Percentiles rank a stretch among this genome's conserved stretches.
Conservation (phyloP, 495 filamentous ascomycete species). For the Lophiotrema nucula region DNA sequence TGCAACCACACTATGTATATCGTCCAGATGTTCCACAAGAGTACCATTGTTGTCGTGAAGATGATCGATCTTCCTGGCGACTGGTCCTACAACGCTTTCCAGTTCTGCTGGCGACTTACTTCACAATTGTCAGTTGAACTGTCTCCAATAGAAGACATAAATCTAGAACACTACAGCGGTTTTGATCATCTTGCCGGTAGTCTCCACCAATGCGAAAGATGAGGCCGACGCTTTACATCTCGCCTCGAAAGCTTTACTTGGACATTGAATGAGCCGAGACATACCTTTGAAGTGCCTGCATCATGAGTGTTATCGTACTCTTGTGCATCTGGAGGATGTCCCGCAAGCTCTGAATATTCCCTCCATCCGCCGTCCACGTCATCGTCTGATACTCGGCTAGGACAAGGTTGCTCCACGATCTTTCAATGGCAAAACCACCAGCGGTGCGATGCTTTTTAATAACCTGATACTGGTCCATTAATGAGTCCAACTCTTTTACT, state of each 20-base stretch:
- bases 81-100: constrained; percentile 37
- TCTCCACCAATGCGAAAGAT: too few relatives aligned
- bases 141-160: too few relatives aligned
- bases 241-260: too few relatives aligned
- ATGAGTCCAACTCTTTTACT: constrained; percentile 41
- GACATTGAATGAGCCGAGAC: too few relatives aligned
- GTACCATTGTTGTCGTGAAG: constrained; percentile 38
- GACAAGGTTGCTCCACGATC: constrained; percentile 41
- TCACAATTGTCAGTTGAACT: constrained; percentile 5
- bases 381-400: constrained; percentile 40
- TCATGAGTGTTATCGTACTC: constrained; percentile 39
- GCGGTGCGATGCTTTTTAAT: constrained; percentile 37
- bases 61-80: constrained; percentile 40
- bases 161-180: too few relatives aligned
- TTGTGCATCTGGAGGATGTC: constrained; percentile 44
- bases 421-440: constrained; percentile 37
- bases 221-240: too few relatives aligned
- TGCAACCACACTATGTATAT: constrained; percentile 39
- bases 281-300: constrained; percentile 44
- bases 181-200: too few relatives aligned
- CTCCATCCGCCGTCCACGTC: constrained; percentile 45
- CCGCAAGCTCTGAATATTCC: constrained; percentile 37
- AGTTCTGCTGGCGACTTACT: constrained; percentile 40
- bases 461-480: constrained; percentile 44
- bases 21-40: constrained; percentile 38